Percentiles rank a stretch among this genome's conserved stretches.
Evolutionary conservation across 2,329 filamentous ascomycete genomes (phyloP).

Genomic region (Hypoxylon sp.): DNA sequence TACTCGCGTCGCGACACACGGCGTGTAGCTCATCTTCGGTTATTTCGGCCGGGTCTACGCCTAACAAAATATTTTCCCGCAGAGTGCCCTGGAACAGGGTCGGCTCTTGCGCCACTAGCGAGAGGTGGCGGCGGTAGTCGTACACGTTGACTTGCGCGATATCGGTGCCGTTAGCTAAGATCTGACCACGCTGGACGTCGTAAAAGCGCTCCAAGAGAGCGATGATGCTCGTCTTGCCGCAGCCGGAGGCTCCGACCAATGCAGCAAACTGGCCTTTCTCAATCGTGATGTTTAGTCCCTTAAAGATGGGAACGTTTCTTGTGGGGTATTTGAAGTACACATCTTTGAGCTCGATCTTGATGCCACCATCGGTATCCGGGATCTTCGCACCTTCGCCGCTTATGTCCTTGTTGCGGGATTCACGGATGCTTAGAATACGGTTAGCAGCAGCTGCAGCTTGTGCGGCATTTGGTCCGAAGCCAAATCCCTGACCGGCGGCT

Average conservation of each 20-base stretch:
- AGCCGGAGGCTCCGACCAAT: conserved; percentile 78
- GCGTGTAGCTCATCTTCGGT: conserved; percentile 67
- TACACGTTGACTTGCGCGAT: conserved; percentile 72
- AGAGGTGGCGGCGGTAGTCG: conserved; percentile 74
- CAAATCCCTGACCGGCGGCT: conserved; percentile 75
- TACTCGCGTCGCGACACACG: conserved; percentile 73
- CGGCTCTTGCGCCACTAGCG: conserved; percentile 82
- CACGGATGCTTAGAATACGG: conserved; percentile 68
- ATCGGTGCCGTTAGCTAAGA: conserved; percentile 74
- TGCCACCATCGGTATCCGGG: conserved; percentile 63
- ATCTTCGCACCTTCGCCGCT: conserved; percentile 56
- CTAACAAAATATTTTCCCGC: conserved; percentile 78
- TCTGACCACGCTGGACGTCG: conserved; percentile 72
- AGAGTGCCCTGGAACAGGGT: conserved; percentile 75
- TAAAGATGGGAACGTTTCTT: conserved; percentile 70
- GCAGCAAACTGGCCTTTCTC: conserved; percentile 79
- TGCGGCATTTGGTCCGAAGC: conserved; percentile 75
- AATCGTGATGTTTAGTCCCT: conserved; percentile 73
- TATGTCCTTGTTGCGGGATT: conserved; percentile 58
- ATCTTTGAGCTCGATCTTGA: conserved; percentile 70
- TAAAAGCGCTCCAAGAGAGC: conserved; percentile 79
- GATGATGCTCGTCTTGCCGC: conserved; percentile 81
- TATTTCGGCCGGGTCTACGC: conserved; percentile 68
- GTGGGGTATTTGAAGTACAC: conserved; percentile 74
- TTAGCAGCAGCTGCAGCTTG: conserved; percentile 72